Conservation (phyloP, 2,329 filamentous ascomycete species). For the Ophiostoma sp. region DNA sequence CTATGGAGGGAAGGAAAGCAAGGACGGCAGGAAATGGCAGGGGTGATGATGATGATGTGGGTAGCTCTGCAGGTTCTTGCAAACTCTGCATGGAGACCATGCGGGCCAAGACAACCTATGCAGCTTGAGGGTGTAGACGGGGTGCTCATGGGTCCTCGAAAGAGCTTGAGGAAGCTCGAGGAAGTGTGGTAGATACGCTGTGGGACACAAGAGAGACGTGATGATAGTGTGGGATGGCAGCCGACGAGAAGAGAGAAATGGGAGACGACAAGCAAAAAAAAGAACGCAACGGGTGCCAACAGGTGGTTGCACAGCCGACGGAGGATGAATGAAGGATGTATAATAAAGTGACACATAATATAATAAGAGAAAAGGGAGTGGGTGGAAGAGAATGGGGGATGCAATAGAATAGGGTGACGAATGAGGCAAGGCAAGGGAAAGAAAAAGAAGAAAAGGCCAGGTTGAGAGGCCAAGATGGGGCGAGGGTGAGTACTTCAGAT, state of each 20-base stretch:
- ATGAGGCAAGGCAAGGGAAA: neutral
- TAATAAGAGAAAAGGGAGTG: conserved; percentile 7
- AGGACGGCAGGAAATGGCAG: neutral
- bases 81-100: neutral
- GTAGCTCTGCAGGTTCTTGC: conserved; percentile 3
- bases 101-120: neutral
- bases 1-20: neutral
- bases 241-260: neutral
- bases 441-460: neutral
- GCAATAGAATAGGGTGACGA: neutral
- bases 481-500: neutral
- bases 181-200: neutral
- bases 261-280: neutral
- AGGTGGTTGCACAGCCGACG: neutral
- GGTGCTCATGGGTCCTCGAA: neutral
- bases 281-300: neutral
- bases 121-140: neutral
- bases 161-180: neutral
- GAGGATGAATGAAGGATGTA: neutral
- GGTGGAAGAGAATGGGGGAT: neutral
- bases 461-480: neutral
- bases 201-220: neutral
- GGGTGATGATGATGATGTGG: neutral
- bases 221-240: neutral
- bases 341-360: conserved; percentile 8